Evolutionary conservation across 2,329 filamentous ascomycete genomes (phyloP).

Genomic region (Aspergillus pseudotamarii): DNA sequence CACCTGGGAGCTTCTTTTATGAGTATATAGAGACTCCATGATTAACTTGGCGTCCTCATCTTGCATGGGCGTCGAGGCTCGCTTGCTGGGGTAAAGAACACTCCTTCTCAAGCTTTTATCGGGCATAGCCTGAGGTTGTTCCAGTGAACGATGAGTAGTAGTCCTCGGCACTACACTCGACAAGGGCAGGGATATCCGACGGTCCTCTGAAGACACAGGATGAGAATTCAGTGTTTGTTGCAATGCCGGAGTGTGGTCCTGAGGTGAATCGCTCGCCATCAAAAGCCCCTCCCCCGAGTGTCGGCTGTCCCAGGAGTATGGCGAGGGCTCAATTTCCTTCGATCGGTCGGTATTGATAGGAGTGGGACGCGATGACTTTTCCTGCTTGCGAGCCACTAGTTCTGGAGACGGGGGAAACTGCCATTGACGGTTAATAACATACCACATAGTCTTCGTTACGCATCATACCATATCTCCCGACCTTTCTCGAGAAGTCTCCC

Average conservation of each 20-base stretch:
- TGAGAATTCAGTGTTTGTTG: slow-evolving; percentile 18
- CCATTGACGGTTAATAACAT: slow-evolving; percentile 22
- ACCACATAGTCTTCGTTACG: slow-evolving; percentile 6
- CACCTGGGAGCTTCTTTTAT: slow-evolving; percentile 27
- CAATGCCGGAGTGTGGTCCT: slow-evolving; percentile 13
- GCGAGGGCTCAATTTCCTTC: slow-evolving; percentile 50
- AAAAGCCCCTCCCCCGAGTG: slow-evolving; percentile 56
- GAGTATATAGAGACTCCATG: slow-evolving; percentile 35
- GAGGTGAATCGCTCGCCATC: slow-evolving; percentile 32
- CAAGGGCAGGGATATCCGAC: slow-evolving; percentile 24
- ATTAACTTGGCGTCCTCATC: slow-evolving; percentile 46
- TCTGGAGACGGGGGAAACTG: slow-evolving; percentile 30
- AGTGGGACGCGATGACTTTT: slow-evolving; percentile 33
- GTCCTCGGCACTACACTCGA: slow-evolving; percentile 27
- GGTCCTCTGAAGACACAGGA: slow-evolving; percentile 19
- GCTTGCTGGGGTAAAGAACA: slow-evolving; percentile 30
- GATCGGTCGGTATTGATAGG: slow-evolving; percentile 51
- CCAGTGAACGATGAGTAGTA: slow-evolving; percentile 37
- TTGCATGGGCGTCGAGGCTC: slow-evolving; percentile 32
- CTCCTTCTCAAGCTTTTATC: slow-evolving; percentile 37
- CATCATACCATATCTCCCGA: slow-evolving; percentile 26
- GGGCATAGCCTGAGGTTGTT: slow-evolving; percentile 24
- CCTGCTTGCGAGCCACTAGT: slow-evolving; percentile 25
- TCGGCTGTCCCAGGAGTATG: slow-evolving; percentile 57
- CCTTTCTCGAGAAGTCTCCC: slow-evolving; percentile 29